Percentiles rank a stretch among this genome's conserved stretches.
Conservation (phyloP, 202 grass and related monocot genomes). For the Setaria viridis region DNA sequence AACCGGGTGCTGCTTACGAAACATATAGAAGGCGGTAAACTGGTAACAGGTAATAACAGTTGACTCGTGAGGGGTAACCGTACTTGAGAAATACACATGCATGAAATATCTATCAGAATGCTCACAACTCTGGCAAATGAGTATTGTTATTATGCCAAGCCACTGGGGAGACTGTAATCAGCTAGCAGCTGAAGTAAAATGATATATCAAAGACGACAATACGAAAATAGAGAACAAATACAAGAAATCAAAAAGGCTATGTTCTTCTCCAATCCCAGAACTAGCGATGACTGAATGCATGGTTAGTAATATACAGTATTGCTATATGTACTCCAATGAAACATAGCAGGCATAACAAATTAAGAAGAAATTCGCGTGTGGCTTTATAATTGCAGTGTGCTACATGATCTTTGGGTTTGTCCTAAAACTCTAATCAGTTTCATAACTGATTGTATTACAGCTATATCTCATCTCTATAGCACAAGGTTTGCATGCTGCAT, state of each 20-base stretch:
- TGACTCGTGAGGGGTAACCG: neutral
- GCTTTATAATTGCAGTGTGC: neutral
- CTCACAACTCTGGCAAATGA: neutral
- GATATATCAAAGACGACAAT: neutral
- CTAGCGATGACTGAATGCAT: too few species aligned
- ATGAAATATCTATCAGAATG: neutral
- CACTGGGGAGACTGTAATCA: neutral
- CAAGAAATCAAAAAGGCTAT: neutral
- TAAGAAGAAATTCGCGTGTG: neutral
- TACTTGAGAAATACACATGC: neutral
- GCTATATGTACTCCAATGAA: neutral
- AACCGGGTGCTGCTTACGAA: neutral
- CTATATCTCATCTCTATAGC: neutral
- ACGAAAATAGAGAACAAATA: neutral
- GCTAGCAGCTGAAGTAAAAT: neutral
- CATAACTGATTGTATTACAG: neutral
- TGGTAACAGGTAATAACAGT: neutral
- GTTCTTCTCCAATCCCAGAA: too few species aligned
- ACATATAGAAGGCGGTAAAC: neutral
- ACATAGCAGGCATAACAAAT: neutral
- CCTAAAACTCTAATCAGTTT: conserved; percentile 9
- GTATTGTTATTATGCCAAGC: neutral
- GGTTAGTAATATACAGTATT: neutral
- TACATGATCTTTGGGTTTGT: neutral
- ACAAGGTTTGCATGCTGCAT: neutral